Conservation (phyloP, 495 filamentous ascomycete genomes). For the Tuber melanosporum region DNA sequence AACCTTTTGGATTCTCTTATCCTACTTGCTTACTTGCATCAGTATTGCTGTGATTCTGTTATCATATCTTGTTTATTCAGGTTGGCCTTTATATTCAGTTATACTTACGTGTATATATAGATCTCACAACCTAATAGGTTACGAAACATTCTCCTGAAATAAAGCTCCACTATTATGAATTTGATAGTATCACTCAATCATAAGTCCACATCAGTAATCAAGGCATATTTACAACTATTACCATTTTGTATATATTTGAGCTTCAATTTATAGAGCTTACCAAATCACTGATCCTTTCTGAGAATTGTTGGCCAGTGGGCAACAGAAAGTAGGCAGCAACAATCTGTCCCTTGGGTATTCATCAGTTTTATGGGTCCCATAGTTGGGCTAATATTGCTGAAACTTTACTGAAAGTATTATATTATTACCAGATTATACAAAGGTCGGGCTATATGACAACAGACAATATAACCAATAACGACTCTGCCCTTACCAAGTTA, state of each 20-base stretch:
- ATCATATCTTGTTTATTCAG: neutral
- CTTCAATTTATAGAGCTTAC: conserved; percentile 7
- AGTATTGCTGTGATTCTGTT: neutral
- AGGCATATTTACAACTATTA: neutral
- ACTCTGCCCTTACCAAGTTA: neutral
- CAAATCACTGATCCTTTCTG: neutral
- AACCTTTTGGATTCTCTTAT: neutral
- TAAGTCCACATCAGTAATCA: neutral
- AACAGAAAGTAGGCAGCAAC: too few relatives aligned
- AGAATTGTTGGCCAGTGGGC: conserved; percentile 8
- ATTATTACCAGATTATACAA: neutral
- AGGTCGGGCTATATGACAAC: conserved; percentile 2
- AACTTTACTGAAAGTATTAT: neutral
- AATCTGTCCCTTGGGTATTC: neutral
- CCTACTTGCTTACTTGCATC: neutral
- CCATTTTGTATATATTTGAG: neutral
- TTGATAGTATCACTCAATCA: neutral
- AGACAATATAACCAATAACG: conserved; percentile 2
- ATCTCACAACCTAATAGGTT: neutral
- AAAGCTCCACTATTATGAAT: neutral
- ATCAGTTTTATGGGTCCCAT: neutral
- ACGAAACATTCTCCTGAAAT: neutral
- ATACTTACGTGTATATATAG: neutral
- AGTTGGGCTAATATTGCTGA: neutral
- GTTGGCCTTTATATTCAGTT: neutral